phyloP scores from a whole-genome alignment of 2,329 filamentous ascomycete species.

The Ophidiomyces ophidiicola region DNA sequence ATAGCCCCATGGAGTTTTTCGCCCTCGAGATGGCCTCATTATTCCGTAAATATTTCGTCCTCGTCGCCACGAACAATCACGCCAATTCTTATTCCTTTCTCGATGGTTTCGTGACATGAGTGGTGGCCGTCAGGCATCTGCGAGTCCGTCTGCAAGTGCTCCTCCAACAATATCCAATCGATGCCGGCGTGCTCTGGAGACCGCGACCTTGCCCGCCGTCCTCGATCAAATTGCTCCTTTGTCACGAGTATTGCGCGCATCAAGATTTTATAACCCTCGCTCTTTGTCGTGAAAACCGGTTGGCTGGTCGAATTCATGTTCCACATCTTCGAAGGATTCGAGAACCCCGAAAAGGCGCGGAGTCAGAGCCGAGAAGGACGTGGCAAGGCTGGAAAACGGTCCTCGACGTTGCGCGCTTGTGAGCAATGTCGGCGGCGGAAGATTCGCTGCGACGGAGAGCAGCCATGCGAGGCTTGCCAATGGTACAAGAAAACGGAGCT shows the following conservation, averaged over 20 bases:
- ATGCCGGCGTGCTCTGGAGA: too few relatives aligned
- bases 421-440: slow-evolving; percentile 69
- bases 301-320: slow-evolving; percentile 23
- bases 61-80: too few relatives aligned
- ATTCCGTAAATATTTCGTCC: too few relatives aligned
- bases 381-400: slow-evolving; percentile 24
- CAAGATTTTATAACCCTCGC: slow-evolving; percentile 15
- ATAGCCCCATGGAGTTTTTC: not conserved
- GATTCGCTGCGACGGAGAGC: slow-evolving; percentile 70
- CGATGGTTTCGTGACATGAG: too few relatives aligned
- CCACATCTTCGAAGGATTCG: slow-evolving; percentile 33
- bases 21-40: not conserved
- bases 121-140: too few relatives aligned
- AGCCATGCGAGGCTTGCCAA: slow-evolving; percentile 70
- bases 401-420: slow-evolving; percentile 44
- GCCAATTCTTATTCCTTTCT: too few relatives aligned
- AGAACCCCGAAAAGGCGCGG: slow-evolving; percentile 24
- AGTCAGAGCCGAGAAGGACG: slow-evolving; percentile 25
- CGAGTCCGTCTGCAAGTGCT: too few relatives aligned
- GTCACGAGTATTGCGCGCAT: too few relatives aligned
- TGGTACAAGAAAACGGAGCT: slow-evolving; percentile 69
- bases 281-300: not conserved
- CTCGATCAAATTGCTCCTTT: too few relatives aligned
- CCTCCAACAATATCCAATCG: too few relatives aligned
- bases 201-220: too few relatives aligned